These are phyloP conservation scores for Entomortierella lignicola DNA, from an alignment of 192 early-diverging fungal species.

Conservation along the genomic window DNA sequence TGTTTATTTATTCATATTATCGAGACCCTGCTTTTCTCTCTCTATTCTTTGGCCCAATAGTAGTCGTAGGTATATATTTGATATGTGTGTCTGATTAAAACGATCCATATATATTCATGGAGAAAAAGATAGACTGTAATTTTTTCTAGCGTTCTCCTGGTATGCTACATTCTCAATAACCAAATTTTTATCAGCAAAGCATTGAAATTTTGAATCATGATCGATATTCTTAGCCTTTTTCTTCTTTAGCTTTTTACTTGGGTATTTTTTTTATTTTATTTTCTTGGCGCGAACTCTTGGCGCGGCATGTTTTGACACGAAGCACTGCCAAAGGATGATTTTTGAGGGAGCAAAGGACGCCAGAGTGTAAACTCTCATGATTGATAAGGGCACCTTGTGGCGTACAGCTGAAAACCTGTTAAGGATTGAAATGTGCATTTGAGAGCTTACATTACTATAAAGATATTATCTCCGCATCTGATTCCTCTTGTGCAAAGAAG, in stretches of 20 bases:
- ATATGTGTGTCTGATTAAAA: neutral
- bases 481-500: no score
- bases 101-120: neutral
- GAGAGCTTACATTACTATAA: no score
- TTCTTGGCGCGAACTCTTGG: neutral
- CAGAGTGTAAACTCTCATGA: neutral
- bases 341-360: neutral
- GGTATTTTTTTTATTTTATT: neutral
- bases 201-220: neutral
- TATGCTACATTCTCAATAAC: neutral
- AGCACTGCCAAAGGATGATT: no score
- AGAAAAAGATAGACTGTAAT: no score
- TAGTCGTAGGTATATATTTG: neutral
- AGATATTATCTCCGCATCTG: no score
- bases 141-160: no score
- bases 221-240: constrained; percentile 3
- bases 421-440: no score
- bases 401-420: neutral
- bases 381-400: neutral
- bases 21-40: neutral
- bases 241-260: no score
- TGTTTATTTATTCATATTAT: no score
- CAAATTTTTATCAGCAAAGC: neutral
- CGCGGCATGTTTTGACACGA: neutral
- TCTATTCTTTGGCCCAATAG: neutral